Conservation (phyloP, 1,139 yeast genomes). For the Kurtzmaniella quercitrusa region DNA sequence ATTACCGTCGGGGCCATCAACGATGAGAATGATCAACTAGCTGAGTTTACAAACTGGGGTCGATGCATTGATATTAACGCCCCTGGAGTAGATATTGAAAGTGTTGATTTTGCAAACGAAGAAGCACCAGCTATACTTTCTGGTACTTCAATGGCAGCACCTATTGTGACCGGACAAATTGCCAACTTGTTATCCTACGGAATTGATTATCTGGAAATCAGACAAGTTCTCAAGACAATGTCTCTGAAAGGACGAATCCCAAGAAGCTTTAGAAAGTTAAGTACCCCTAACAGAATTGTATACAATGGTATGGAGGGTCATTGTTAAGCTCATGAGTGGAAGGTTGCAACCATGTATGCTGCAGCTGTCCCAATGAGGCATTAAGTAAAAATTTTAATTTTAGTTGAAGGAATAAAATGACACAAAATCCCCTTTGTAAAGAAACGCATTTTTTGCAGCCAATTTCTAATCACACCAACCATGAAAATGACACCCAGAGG, state of each 20-base stretch:
- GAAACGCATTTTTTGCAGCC: not conserved
- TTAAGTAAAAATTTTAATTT: not conserved
- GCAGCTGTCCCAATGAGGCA: not conserved
- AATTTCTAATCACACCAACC: not conserved
- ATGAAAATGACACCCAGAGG: not conserved
- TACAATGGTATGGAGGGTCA: slow-evolving; percentile 23
- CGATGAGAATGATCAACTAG: slow-evolving; percentile 62
- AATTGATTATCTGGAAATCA: slow-evolving; percentile 36
- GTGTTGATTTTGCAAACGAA: slow-evolving; percentile 30
- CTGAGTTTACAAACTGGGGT: slow-evolving; percentile 85
- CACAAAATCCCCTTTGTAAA: not conserved
- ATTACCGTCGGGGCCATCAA: slow-evolving; percentile 87
- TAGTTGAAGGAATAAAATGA: not conserved
- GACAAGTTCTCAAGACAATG: slow-evolving; percentile 31
- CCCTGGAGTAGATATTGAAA: slow-evolving; percentile 65
- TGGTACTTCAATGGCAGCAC: slow-evolving; percentile 90
- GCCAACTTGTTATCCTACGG: slow-evolving; percentile 65
- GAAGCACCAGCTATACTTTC: slow-evolving; percentile 44
- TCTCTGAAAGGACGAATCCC: slow-evolving; percentile 36
- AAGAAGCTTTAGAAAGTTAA: slow-evolving; percentile 15
- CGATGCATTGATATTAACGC: slow-evolving; percentile 81
- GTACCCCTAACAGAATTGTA: slow-evolving; percentile 39
- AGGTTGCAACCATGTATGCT: not conserved
- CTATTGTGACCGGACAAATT: slow-evolving; percentile 69
- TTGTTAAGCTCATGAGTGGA: not conserved